Evolutionary conservation across 129 eudicot species (phyloP).

Genomic region (Rutidosis leptorrhynchoides): DNA sequence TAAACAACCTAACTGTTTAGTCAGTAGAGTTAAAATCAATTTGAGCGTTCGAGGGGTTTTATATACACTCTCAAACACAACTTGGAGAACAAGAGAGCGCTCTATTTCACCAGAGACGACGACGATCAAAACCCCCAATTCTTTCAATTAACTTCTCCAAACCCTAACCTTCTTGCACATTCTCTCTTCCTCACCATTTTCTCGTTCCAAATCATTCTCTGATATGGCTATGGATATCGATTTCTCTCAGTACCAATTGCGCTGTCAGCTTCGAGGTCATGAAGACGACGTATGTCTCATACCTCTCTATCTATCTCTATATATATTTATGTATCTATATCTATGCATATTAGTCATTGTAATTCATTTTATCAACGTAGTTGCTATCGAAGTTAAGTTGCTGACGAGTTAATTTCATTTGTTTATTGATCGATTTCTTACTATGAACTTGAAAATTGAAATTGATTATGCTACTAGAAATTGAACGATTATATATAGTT

Average conservation of each 20-base stretch:
- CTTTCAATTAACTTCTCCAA: constrained; percentile 11
- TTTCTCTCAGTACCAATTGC: constrained; percentile 48
- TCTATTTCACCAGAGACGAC: constrained; percentile 31
- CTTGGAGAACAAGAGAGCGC: constrained; percentile 40
- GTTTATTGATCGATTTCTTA: constrained; percentile 5
- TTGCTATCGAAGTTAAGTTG: constrained; percentile 17
- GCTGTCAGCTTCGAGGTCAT: constrained; percentile 82
- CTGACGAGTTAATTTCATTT: constrained; percentile 16
- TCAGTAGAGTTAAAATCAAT: constrained; percentile 13
- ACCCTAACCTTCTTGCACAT: too few relatives aligned
- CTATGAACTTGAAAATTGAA: constrained; percentile 14
- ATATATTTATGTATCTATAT: too few relatives aligned
- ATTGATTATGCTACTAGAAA: constrained; percentile 5
- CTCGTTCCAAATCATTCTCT: too few relatives aligned
- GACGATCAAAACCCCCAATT: constrained; percentile 22
- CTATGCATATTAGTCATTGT: not conserved
- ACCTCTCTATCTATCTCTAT: too few relatives aligned
- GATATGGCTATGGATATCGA: constrained; percentile 74
- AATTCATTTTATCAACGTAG: not conserved
- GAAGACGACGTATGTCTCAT: constrained; percentile 71
- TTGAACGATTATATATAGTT: not conserved
- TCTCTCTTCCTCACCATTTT: too few relatives aligned
- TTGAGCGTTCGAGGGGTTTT: constrained; percentile 2
- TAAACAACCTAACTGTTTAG: too few relatives aligned
- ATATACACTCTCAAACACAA: too few relatives aligned